These are phyloP conservation scores for Glaciozyma antarctica DNA, from an alignment of 768 basidiomycete species.

Conservation along the genomic window DNA sequence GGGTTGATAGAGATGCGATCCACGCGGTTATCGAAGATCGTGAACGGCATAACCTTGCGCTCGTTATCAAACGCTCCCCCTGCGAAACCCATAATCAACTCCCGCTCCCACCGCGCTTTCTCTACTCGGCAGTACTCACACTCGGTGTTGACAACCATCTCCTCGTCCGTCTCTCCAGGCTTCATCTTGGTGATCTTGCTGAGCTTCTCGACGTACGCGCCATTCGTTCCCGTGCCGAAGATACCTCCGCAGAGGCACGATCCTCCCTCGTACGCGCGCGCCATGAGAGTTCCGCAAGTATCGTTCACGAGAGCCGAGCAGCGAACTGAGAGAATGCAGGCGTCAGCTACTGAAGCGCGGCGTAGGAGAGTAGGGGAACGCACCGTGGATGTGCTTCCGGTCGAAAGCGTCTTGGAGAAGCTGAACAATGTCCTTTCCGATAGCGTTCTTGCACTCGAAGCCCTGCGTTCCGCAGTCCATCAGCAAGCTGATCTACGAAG, in stretches of 20 bases:
- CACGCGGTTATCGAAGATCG: slow-evolving; percentile 80
- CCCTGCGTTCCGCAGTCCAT: slow-evolving; percentile 52
- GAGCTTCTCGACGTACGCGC: slow-evolving; percentile 86
- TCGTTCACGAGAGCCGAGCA: slow-evolving; percentile 92
- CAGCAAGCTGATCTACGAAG: too few relatives aligned
- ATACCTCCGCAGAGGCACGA: slow-evolving; percentile 77
- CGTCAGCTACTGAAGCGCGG: too few relatives aligned
- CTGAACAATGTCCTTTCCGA: slow-evolving; percentile 79
- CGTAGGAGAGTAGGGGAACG: too few relatives aligned
- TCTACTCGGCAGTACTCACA: slow-evolving; percentile 43
- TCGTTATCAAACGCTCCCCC: slow-evolving; percentile 91
- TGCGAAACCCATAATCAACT: not conserved
- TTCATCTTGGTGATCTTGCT: slow-evolving; percentile 70
- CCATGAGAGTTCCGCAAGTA: slow-evolving; percentile 89
- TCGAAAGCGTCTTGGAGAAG: slow-evolving; percentile 87
- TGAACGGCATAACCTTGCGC: slow-evolving; percentile 74
- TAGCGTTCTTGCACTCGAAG: slow-evolving; percentile 79
- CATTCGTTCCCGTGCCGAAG: slow-evolving; percentile 97
- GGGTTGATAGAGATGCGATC: slow-evolving; percentile 95
- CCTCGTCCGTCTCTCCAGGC: slow-evolving; percentile 45
- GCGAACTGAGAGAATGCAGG: slow-evolving; percentile 45
- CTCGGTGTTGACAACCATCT: slow-evolving; percentile 94
- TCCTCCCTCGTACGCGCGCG: slow-evolving; percentile 85
- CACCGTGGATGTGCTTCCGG: slow-evolving; percentile 66
- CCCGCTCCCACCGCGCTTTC: not conserved